phyloP scores from a whole-genome alignment of 306 rosid genomes.

The Malus orientalis region DNA sequence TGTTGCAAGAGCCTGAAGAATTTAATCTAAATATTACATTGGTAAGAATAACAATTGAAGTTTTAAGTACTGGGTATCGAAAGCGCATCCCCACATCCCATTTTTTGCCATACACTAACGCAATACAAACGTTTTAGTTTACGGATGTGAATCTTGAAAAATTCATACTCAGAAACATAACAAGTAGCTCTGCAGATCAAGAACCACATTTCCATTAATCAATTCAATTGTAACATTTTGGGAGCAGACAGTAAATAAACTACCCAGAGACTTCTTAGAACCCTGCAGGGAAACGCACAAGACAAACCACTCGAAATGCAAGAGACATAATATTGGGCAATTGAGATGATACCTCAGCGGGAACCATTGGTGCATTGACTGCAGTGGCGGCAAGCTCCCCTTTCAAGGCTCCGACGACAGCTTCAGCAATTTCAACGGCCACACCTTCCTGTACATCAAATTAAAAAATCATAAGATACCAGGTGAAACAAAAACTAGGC shows the following conservation, averaged over 20 bases:
- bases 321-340: not conserved
- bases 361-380: slow-evolving; percentile 98
- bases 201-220: not conserved
- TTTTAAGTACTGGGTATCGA: no score
- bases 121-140: not conserved
- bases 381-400: slow-evolving; percentile 99
- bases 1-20: not conserved
- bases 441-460: slow-evolving; percentile 80
- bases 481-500: not conserved
- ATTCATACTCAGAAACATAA: not conserved
- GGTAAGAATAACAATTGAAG: not conserved
- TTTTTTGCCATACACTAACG: not conserved
- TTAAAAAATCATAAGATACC: slow-evolving; percentile 6
- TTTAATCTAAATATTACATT: not conserved
- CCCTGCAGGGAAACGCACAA: not conserved
- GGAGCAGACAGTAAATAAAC: no score
- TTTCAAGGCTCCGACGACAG: slow-evolving; percentile 84
- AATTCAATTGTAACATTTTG: not conserved
- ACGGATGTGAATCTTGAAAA: not conserved
- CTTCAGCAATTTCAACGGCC: slow-evolving; percentile 97
- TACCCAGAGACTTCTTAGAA: not conserved
- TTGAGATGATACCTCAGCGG: slow-evolving; percentile 67
- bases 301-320: not conserved
- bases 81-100: not conserved
- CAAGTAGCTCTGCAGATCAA: not conserved